These are phyloP conservation scores for Arbutus unedo DNA, from an alignment of 148 eudicot species.

Conservation along the genomic window DNA sequence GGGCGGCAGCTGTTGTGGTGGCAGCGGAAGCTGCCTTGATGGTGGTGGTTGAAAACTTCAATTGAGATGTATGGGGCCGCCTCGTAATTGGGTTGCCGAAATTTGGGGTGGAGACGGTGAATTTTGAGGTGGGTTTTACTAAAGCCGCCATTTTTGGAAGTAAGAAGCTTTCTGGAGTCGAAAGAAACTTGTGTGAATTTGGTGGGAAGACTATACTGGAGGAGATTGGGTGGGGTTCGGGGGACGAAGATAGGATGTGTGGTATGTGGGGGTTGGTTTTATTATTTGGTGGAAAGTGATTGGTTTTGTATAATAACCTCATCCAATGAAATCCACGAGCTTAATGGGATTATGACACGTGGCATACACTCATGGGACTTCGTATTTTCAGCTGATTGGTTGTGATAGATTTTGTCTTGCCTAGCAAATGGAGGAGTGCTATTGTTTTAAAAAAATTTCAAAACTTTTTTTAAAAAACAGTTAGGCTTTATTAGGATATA, in stretches of 20 bases:
- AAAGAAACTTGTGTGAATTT: not conserved
- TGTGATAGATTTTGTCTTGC: not conserved
- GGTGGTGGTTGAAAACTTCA: conserved; percentile 37
- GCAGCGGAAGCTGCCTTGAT: conserved; percentile 44
- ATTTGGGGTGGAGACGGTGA: conserved; percentile 29
- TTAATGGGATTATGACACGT: conserved; percentile 50
- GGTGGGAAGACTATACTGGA: not conserved
- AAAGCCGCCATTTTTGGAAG: conserved; percentile 51
- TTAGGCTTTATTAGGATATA: too few relatives aligned
- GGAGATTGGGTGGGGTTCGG: not conserved
- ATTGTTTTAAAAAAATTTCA: too few relatives aligned
- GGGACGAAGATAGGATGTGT: conserved; percentile 17
- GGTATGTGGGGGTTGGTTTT: conserved; percentile 8
- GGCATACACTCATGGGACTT: conserved; percentile 32
- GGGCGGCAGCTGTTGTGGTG: conserved; percentile 11
- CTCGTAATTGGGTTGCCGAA: conserved; percentile 15
- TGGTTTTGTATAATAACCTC: conserved; percentile 29
- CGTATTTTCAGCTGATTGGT: conserved; percentile 34
- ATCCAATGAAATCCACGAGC: conserved; percentile 65
- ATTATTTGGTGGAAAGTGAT: conserved; percentile 29
- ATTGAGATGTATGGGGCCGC: conserved; percentile 22
- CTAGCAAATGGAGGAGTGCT: too few relatives aligned
- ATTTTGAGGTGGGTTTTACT: conserved; percentile 65
- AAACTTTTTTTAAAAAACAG: too few relatives aligned
- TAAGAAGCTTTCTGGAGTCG: not conserved